Percentiles rank a stretch among this genome's conserved stretches.
Conservation (phyloP, 768 basidiomycete species). For the Collybiopsis confluens region DNA sequence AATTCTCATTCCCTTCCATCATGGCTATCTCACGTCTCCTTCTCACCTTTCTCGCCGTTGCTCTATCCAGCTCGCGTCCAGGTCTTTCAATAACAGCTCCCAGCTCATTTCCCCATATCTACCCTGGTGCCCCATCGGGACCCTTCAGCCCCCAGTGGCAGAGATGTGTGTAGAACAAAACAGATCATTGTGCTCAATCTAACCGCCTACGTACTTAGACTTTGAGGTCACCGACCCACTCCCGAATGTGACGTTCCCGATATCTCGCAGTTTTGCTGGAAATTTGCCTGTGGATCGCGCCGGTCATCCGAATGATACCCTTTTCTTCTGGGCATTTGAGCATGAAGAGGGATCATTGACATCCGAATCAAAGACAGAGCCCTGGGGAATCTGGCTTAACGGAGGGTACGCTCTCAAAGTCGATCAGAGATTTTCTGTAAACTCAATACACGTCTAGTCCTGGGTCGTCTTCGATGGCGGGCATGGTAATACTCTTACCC, state of each 20-base stretch:
- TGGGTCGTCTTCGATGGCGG: slow-evolving; percentile 8
- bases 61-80: background rate
- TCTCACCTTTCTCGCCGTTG: background rate
- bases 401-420: slow-evolving; percentile 47
- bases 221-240: slow-evolving; percentile 56
- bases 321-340: slow-evolving; percentile 67
- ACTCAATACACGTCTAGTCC: background rate
- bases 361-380: slow-evolving; percentile 32
- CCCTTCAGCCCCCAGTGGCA: slow-evolving; percentile 60
- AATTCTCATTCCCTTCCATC: background rate
- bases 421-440: background rate
- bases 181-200: background rate
- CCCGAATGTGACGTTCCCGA: slow-evolving; percentile 47
- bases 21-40: background rate
- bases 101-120: slow-evolving; percentile 38
- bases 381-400: slow-evolving; percentile 75
- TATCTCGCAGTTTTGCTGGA: slow-evolving; percentile 54
- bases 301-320: slow-evolving; percentile 59
- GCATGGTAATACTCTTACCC: background rate
- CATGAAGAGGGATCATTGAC: slow-evolving; percentile 42
- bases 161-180: slow-evolving; percentile 38
- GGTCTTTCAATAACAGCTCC: background rate
- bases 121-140: slow-evolving; percentile 41
- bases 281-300: slow-evolving; percentile 58
- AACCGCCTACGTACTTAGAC: slow-evolving; percentile 37